Base-by-base conservation (phyloP, 2,329 filamentous ascomycete species). In the Akanthomyces uredinophilus region DNA sequence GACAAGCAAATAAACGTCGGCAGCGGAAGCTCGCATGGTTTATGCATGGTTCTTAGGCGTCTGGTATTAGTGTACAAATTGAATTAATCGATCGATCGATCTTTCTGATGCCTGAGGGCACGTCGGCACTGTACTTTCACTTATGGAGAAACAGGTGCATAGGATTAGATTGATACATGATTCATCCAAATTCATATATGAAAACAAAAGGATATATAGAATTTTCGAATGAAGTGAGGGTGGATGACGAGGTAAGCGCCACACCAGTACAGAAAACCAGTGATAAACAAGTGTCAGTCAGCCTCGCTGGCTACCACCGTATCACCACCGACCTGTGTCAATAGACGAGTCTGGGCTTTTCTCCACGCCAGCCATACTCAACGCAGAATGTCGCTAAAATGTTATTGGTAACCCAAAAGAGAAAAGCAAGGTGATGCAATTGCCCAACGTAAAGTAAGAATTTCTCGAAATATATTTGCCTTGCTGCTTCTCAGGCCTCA, bases 151-250 rank as follows among this genome's bases (percentile, higher is more conserved):
- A 37, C 8, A 29, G 46, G 2, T 35, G 22, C 24, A 58, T 14
- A 18, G 16, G 27, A 5, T 20, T 24, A 52, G 13, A 32, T 43
- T 60, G 57, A 27, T 52, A 60, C 57, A 52, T 60, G 24, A 60
- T 43, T 51, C 57, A 60, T 60, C 57, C 57, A 60, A 51, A 58
- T 73, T 73, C 72, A 70, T 74, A 71, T 74, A 72, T 72, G 63
- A 73, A 67, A 67, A 58, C 65, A 68, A 73, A 69, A 65, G 68
- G 71, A 72, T 69, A 70, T 71, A 67, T 70, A 72, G 67, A 67
- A 73, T n/a, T 68, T 72, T 73, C 70, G 41, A 64, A 43, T 43
- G 32, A 53, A 55, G 32, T 61, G 18, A 62, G 41, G 50, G 39
- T 10, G 44, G 37, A 37, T 29, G 6, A 27, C 54, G 35, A 41